phyloP scores from a whole-genome alignment of 169 alveolate genomes.

The Eimeria falciformis region DNA sequence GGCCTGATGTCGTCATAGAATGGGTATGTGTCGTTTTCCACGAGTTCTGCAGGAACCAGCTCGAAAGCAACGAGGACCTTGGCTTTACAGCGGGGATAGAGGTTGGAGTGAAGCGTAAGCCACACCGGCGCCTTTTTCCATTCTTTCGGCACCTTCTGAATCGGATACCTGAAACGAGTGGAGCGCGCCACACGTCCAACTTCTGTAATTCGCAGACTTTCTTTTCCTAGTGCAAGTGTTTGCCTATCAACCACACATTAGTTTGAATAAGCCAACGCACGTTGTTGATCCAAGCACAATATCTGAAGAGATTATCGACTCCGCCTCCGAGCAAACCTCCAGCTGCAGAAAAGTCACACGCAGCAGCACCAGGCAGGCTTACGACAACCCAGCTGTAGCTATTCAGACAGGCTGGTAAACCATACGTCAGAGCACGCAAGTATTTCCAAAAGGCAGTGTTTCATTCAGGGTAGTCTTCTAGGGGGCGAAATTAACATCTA shows the following conservation, averaged over 20 bases:
- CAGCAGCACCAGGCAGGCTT: background rate
- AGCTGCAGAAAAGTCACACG: slow-evolving; percentile 10
- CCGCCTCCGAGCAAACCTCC: slow-evolving; percentile 67
- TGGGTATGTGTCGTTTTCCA: slow-evolving; percentile 84
- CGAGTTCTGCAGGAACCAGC: slow-evolving; percentile 85
- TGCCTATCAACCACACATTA: background rate
- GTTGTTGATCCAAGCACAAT: slow-evolving; percentile 51
- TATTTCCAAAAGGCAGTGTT: too few relatives aligned
- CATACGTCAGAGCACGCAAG: too few relatives aligned
- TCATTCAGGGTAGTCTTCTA: too few relatives aligned
- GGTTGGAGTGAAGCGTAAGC: slow-evolving; percentile 88
- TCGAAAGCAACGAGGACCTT: slow-evolving; percentile 90
- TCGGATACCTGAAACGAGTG: slow-evolving; percentile 82
- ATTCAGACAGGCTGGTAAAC: too few relatives aligned
- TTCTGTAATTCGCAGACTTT: background rate
- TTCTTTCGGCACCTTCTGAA: slow-evolving; percentile 90
- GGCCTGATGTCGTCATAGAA: slow-evolving; percentile 93
- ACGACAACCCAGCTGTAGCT: background rate
- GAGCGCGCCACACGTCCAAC: background rate
- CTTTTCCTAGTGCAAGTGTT: background rate
- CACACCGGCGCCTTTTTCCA: slow-evolving; percentile 93
- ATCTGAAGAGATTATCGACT: slow-evolving; percentile 52
- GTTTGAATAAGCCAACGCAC: background rate
- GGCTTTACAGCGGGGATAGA: slow-evolving; percentile 87
- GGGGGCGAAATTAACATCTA: too few relatives aligned